Percentiles rank a stretch among this genome's conserved stretches.
Evolutionary conservation across 2,329 filamentous ascomycete species (phyloP).

Genomic region (Colletotrichum sp.): DNA sequence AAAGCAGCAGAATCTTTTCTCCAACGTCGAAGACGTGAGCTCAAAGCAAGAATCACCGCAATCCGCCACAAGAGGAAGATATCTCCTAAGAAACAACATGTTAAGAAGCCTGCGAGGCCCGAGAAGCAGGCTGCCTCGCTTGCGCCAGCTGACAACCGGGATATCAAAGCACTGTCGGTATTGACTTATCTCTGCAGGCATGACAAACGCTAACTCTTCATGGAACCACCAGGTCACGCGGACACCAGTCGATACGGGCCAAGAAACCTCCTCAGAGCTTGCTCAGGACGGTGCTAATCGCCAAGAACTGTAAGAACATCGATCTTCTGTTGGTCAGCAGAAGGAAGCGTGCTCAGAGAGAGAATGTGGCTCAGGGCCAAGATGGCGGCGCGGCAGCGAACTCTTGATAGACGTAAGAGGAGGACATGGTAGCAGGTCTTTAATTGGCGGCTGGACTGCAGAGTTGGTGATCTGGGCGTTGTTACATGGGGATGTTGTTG

Average conservation of each 20-base stretch:
- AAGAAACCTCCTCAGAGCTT: background rate
- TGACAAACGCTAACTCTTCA: background rate
- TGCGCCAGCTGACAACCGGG: background rate
- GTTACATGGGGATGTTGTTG: background rate
- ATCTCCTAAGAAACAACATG: background rate
- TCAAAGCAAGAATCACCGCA: background rate
- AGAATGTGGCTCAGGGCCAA: background rate
- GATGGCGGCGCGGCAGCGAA: background rate
- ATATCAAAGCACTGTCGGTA: background rate
- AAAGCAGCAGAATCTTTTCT: background rate
- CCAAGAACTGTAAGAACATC: background rate
- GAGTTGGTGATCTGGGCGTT: background rate
- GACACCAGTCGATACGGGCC: background rate
- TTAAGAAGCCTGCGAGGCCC: background rate
- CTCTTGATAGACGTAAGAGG: background rate
- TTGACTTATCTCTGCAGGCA: background rate
- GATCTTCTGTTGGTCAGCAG: background rate
- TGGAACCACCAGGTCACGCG: background rate
- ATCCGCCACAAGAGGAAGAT: background rate
- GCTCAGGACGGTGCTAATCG: background rate
- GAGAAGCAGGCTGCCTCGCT: background rate
- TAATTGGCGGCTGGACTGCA: background rate
- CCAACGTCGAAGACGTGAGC: background rate
- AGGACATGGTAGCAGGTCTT: background rate
- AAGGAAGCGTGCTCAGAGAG: background rate